Percentiles rank a stretch among this genome's conserved stretches.
Conservation (phyloP, 805 yeast genomes). For the Kregervanrija pseudodelftensis region DNA sequence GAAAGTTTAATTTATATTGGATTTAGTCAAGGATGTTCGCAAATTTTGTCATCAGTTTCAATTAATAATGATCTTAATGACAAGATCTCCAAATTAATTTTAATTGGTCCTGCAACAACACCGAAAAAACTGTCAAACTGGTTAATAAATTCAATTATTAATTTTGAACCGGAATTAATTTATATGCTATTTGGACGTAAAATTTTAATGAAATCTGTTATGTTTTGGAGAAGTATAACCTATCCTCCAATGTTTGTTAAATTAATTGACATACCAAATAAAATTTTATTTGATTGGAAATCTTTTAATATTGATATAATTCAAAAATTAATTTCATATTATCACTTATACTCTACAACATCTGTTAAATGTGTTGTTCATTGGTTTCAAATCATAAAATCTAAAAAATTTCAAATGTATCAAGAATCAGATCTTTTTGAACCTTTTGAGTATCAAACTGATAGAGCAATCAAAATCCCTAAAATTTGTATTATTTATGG, state of each 20-base stretch:
- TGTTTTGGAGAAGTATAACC: conserved; percentile 70
- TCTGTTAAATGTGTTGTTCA: conserved; percentile 91
- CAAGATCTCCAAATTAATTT: conserved; percentile 41
- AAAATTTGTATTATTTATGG: conserved; percentile 83
- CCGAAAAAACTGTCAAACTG: conserved; percentile 80
- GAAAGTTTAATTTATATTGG: conserved; percentile 65
- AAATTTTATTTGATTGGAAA: conserved; percentile 72
- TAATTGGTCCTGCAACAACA: conserved; percentile 86
- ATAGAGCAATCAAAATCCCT: conserved; percentile 44
- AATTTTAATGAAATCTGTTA: conserved; percentile 53
- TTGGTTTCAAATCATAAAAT: conserved; percentile 86
- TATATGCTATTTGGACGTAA: conserved; percentile 68
- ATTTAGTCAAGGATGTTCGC: conserved; percentile 94
- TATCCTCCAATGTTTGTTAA: conserved; percentile 70
- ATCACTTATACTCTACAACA: conserved; percentile 86
- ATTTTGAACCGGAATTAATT: conserved; percentile 70
- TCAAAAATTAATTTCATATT: conserved; percentile 75
- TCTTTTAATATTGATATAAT: conserved; percentile 59
- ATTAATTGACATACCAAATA: conserved; percentile 65
- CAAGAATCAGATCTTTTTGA: conserved; percentile 63
- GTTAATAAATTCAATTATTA: conserved; percentile 67
- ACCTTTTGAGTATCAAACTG: conserved; percentile 31
- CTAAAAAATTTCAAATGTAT: conserved; percentile 80
- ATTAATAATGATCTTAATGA: conserved; percentile 60
- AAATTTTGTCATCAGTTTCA: conserved; percentile 80